Conservation (phyloP, 257 asterid genomes). For the Solanum tacnaense region DNA sequence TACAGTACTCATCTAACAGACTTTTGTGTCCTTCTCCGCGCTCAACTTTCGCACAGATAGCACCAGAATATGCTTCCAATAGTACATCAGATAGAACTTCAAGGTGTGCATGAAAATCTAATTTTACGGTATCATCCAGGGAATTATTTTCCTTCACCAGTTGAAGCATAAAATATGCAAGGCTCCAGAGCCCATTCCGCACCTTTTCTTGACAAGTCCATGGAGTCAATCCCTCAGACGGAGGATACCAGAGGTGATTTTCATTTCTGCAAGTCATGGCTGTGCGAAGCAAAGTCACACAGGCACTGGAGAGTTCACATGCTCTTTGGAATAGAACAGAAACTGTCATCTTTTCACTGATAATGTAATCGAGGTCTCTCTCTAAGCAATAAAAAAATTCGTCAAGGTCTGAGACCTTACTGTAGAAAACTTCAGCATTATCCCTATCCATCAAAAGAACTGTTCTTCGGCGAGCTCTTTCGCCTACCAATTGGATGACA, state of each 20-base stretch:
- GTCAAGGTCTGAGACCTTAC: constrained; percentile 86
- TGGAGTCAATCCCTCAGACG: constrained; percentile 75
- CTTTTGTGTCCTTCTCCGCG: constrained; percentile 65
- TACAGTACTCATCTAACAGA: constrained; percentile 68
- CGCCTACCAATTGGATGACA: constrained; percentile 89
- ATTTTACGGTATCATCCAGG: constrained; percentile 44
- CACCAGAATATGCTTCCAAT: constrained; percentile 76
- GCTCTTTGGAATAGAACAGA: constrained; percentile 54
- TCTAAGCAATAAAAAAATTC: constrained; percentile 79
- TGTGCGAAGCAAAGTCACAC: constrained; percentile 56
- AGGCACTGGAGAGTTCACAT: constrained; percentile 79
- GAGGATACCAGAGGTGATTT: constrained; percentile 84
- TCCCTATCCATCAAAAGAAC: constrained; percentile 98
- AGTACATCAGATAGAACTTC: constrained; percentile 67
- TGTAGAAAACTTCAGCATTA: constrained; percentile 90
- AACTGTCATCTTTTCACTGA: constrained; percentile 47
- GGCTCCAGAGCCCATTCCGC: constrained; percentile 67
- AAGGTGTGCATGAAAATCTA: constrained; percentile 48
- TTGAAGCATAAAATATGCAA: constrained; percentile 72
- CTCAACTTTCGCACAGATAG: constrained; percentile 70
- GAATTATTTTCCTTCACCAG: constrained; percentile 44
- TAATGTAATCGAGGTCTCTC: constrained; percentile 50
- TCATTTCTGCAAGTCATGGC: constrained; percentile 60
- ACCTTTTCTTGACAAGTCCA: constrained; percentile 75
- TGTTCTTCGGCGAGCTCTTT: constrained; percentile 75